These are phyloP conservation scores for Sugiyamaella sp. DNA, from an alignment of 1,139 yeast species.

Conservation along the genomic window DNA sequence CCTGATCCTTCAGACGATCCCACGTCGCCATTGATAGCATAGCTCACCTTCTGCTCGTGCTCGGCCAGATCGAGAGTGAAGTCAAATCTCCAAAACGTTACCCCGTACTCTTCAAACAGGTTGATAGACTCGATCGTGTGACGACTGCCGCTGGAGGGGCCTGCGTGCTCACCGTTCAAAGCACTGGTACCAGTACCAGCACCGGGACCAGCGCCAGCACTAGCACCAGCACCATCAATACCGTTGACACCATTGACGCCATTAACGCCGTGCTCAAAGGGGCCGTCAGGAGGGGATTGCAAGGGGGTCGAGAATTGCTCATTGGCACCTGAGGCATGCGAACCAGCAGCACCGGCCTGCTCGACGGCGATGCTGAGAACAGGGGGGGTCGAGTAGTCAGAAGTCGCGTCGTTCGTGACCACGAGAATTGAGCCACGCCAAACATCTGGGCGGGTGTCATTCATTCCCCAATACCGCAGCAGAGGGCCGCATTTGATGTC, in stretches of 20 bases:
- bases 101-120: constrained; percentile 46
- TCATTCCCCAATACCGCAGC: constrained; percentile 64
- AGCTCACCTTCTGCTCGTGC: constrained; percentile 62
- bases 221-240: neutral
- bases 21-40: constrained; percentile 54
- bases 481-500: constrained; percentile 77
- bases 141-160: constrained; percentile 7
- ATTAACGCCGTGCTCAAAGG: neutral
- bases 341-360: neutral
- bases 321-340: neutral
- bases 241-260: neutral
- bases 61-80: constrained; percentile 51
- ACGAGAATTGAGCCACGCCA: constrained; percentile 70
- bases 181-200: neutral
- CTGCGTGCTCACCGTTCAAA: neutral
- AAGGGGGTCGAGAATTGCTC: neutral
- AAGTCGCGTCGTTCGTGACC: constrained; percentile 52
- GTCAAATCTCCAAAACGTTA: constrained; percentile 64
- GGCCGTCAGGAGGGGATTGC: neutral
- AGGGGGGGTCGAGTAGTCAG: constrained; percentile 36
- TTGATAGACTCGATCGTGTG: constrained; percentile 44
- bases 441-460: constrained; percentile 50
- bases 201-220: neutral
- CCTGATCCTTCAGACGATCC: constrained; percentile 45
- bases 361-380: constrained; percentile 9